Evolutionary conservation across 441 rosid genomes (phyloP).

Genomic region (Bocquillonia castaneifolia): DNA sequence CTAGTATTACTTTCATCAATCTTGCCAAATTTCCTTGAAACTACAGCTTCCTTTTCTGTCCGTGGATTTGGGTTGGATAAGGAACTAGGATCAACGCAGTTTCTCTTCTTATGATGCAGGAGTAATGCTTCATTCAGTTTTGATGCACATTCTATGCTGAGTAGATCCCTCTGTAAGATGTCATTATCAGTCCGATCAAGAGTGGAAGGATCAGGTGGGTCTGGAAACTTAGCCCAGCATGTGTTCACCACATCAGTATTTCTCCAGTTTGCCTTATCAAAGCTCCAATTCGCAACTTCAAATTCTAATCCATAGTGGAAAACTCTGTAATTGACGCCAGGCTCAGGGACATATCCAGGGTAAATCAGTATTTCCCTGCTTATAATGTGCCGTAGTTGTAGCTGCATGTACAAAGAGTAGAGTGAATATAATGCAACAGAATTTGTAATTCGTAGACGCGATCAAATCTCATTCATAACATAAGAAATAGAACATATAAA

Average conservation of each 20-base stretch:
- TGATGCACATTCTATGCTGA: constrained; percentile 87
- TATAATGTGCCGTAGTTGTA: constrained; percentile 69
- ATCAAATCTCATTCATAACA: background rate
- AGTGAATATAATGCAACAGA: constrained; percentile 3
- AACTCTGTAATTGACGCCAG: constrained; percentile 71
- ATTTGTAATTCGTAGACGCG: background rate
- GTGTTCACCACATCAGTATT: constrained; percentile 61
- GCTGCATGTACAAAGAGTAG: constrained; percentile 46
- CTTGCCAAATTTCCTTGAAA: constrained; percentile 54
- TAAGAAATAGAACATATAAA: background rate
- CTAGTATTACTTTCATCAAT: constrained; percentile 27
- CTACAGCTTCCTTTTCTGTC: constrained; percentile 25
- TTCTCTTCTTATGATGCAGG: constrained; percentile 72
- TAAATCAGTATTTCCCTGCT: constrained; percentile 70
- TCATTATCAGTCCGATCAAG: constrained; percentile 48
- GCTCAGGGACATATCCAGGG: constrained; percentile 85
- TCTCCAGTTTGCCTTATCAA: constrained; percentile 94
- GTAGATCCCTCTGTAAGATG: constrained; percentile 60
- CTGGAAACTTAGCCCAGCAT: constrained; percentile 91
- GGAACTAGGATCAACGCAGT: constrained; percentile 54
- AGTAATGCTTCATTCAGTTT: constrained; percentile 68
- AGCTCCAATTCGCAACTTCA: constrained; percentile 89
- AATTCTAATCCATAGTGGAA: constrained; percentile 95
- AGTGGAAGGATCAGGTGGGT: constrained; percentile 66
- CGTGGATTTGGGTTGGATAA: constrained; percentile 24